Conservation (phyloP, 2,329 filamentous ascomycete genomes). For the Emydomyces testavorans region DNA sequence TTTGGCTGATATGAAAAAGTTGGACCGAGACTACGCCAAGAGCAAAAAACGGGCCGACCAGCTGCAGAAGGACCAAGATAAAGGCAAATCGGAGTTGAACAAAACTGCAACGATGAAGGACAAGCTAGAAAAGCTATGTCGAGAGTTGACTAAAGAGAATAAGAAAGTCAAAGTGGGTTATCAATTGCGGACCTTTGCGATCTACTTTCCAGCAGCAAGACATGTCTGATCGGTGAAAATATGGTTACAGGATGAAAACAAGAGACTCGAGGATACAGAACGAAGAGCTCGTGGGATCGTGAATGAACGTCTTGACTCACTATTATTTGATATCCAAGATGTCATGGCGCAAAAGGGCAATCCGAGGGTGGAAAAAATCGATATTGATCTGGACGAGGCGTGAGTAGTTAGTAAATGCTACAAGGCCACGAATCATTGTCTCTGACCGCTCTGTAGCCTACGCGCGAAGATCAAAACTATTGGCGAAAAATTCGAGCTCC, state of each 20-base stretch:
- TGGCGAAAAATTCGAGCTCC: conserved; percentile 90
- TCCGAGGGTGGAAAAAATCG: conserved; percentile 65
- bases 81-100: conserved; percentile 72
- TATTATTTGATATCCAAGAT: conserved; percentile 75
- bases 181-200: conserved; percentile 6
- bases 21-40: conserved; percentile 87
- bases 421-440: background rate
- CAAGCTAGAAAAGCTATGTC: conserved; percentile 89
- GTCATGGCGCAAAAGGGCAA: conserved; percentile 79
- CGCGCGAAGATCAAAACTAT: conserved; percentile 78
- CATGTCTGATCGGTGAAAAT: conserved; percentile 13
- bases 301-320: conserved; percentile 69
- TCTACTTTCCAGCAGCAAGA: background rate
- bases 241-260: conserved; percentile 66
- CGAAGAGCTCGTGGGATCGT: conserved; percentile 71
- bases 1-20: conserved; percentile 84
- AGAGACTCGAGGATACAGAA: conserved; percentile 75
- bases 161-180: conserved; percentile 82
- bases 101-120: conserved; percentile 88
- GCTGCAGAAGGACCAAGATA: conserved; percentile 92
- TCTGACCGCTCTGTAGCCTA: conserved; percentile 31
- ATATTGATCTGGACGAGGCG: conserved; percentile 83
- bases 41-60: conserved; percentile 92
- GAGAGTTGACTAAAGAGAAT: conserved; percentile 91
- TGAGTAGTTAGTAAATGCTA: conserved; percentile 37